Conservation (phyloP, 2,329 filamentous ascomycete genomes). For the Clarireedia hainanense region DNA sequence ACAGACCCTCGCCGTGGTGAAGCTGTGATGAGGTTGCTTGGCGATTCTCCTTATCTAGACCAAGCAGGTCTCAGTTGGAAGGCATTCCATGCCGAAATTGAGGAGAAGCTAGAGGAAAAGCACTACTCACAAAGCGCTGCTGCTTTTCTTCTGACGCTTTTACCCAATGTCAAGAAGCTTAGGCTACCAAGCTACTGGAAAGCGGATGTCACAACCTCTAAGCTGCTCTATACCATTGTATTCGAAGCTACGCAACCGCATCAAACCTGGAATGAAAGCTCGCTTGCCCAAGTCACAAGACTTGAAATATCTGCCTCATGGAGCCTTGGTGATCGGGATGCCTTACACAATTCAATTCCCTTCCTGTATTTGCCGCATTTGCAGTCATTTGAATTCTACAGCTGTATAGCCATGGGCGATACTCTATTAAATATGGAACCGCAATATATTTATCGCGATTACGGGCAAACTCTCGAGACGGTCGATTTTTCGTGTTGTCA, state of each 20-base stretch:
- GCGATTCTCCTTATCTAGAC: background rate
- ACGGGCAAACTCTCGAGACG: background rate
- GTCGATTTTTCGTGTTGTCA: background rate
- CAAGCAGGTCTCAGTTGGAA: background rate
- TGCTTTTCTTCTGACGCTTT: background rate
- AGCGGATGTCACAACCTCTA: background rate
- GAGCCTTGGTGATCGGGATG: background rate
- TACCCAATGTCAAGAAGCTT: background rate
- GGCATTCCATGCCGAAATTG: background rate
- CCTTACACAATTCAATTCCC: background rate
- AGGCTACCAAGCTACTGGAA: background rate
- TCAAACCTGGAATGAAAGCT: background rate
- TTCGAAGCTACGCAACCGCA: background rate
- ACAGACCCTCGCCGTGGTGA: background rate
- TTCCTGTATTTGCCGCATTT: background rate
- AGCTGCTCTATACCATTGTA: background rate
- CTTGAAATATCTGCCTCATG: background rate
- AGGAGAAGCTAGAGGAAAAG: background rate
- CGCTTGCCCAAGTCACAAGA: background rate
- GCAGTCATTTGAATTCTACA: background rate
- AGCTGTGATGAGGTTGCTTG: background rate
- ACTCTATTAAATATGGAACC: background rate
- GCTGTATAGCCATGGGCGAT: background rate
- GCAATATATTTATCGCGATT: background rate
- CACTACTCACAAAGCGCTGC: background rate